A percentile compares a stretch with the other conserved stretches of the same genome.
Evolutionary conservation across 2,329 filamentous ascomycete genomes (phyloP).

Genomic region (Akanthomyces muscarius): DNA sequence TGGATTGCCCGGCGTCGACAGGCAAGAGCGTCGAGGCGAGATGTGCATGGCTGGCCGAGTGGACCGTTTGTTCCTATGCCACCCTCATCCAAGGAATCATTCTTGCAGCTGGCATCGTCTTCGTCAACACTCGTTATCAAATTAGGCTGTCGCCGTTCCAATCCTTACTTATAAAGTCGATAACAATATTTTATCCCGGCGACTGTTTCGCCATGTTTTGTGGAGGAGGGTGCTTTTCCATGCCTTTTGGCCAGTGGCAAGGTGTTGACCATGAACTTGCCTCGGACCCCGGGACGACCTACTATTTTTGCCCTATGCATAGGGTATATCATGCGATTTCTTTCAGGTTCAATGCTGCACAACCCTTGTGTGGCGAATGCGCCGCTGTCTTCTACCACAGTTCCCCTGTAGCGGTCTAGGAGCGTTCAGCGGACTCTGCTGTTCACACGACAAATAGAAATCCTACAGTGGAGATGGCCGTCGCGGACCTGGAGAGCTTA

Average conservation of each 20-base stretch:
- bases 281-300: constrained; percentile 22
- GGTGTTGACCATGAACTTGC: constrained; percentile 22
- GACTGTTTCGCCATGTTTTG: constrained; percentile 22
- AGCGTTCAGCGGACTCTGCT: constrained; percentile 21
- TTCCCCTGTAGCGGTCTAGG: constrained; percentile 22
- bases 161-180: not conserved
- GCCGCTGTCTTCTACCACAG: constrained; percentile 28
- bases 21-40: not conserved
- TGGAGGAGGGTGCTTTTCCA: constrained; percentile 25
- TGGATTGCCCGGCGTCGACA: not conserved
- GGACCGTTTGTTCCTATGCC: not conserved
- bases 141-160: not conserved
- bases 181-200: not conserved
- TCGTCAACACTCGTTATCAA: not conserved
- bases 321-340: constrained; percentile 27
- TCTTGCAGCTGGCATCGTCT: not conserved
- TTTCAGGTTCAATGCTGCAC: constrained; percentile 13
- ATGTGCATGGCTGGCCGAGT: not conserved
- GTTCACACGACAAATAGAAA: constrained; percentile 9
- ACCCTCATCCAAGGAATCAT: not conserved
- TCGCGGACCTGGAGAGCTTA: not conserved
- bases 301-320: constrained; percentile 32
- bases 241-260: not conserved
- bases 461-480: not conserved
- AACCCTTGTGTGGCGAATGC: constrained; percentile 34